phyloP scores from a whole-genome alignment of 768 basidiomycete species.

The Hericium erinaceus region DNA sequence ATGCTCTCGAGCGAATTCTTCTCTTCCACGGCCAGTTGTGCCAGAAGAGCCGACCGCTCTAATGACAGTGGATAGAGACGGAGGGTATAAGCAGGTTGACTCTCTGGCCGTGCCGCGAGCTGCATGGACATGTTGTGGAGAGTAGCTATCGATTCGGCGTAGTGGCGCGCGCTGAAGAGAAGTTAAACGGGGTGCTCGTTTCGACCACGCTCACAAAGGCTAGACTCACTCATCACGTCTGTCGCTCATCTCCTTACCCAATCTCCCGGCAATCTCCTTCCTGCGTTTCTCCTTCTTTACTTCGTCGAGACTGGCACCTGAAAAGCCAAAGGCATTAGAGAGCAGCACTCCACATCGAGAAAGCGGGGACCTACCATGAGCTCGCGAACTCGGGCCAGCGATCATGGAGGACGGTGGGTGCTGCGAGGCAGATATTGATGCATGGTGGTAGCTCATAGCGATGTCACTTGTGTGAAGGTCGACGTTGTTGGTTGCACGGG shows the following conservation, averaged over 20 bases:
- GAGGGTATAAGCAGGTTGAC: conserved; percentile 54
- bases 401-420: conserved; percentile 38
- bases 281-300: conserved; percentile 56
- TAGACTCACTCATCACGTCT: conserved; percentile 62
- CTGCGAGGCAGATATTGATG: conserved; percentile 32
- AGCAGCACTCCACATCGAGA: background rate
- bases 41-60: conserved; percentile 67
- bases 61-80: conserved; percentile 65
- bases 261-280: conserved; percentile 59
- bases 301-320: conserved; percentile 27
- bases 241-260: conserved; percentile 67
- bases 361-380: conserved; percentile 4
- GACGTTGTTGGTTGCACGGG: conserved; percentile 19
- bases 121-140: conserved; percentile 52
- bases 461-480: conserved; percentile 20
- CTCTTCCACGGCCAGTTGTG: conserved; percentile 59
- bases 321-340: background rate
- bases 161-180: conserved; percentile 43
- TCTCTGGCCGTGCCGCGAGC: conserved; percentile 61
- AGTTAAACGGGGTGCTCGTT: conserved; percentile 3
- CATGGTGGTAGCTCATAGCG: conserved; percentile 26
- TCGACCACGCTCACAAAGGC: conserved; percentile 2
- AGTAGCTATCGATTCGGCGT: conserved; percentile 50
- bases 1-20: conserved; percentile 57
- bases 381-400: conserved; percentile 7